phyloP scores from a whole-genome alignment of 345 rosid genomes.

The Firmiana major region DNA sequence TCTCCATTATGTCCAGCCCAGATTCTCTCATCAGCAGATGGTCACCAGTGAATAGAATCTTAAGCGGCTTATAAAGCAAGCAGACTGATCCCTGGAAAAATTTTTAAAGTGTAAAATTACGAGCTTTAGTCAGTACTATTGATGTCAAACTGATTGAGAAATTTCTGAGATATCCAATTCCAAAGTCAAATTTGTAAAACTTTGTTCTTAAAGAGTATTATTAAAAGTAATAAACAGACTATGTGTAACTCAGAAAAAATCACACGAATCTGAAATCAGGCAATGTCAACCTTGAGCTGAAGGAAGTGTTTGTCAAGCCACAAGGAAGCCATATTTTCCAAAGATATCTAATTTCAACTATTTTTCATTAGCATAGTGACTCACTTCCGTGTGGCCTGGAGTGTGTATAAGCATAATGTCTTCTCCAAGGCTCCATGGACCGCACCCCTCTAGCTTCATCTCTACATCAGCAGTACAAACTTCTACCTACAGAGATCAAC shows the following conservation, averaged over 20 bases:
- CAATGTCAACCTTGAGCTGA: not conserved
- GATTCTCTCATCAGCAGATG: conserved; percentile 29
- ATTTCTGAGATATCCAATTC: not conserved
- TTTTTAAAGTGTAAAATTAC: not conserved
- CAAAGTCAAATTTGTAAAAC: not conserved
- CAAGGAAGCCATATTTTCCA: not conserved
- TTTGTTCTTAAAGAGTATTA: not conserved
- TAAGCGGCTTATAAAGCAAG: conserved; percentile 29
- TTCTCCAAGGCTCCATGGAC: conserved; percentile 52
- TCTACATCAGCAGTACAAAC: conserved; percentile 46
- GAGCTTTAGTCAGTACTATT: not conserved
- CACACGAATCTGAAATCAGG: too few species aligned
- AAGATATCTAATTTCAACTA: too few species aligned
- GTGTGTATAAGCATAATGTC: conserved; percentile 52
- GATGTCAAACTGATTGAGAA: not conserved
- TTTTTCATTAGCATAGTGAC: conserved; percentile 10
- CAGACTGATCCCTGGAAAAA: conserved; percentile 36
- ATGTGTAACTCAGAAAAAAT: not conserved
- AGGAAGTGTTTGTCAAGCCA: not conserved
- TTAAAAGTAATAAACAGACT: not conserved
- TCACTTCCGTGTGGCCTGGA: conserved; percentile 56
- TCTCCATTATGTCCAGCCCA: conserved; percentile 32
- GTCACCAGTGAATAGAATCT: conserved; percentile 38
- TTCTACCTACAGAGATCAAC: conserved; percentile 38
- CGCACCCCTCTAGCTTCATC: conserved; percentile 57